Base-by-base conservation (phyloP, 306 rosid species). In the Parietaria judaica region DNA sequence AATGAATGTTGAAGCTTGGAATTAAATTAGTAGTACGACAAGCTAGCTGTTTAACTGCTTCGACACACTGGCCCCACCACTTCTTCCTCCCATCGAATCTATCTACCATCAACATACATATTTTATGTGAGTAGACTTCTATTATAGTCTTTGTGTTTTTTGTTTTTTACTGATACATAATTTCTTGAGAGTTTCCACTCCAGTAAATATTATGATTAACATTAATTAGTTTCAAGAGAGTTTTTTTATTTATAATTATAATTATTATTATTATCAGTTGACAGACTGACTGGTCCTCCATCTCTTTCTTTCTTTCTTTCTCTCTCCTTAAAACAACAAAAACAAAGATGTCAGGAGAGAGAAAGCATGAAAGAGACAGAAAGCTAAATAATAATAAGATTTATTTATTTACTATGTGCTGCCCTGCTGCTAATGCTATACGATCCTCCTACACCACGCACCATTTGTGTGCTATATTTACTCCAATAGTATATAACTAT, bases 281-380 rank as follows among this genome's bases (percentile, higher is more conserved):
- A 68, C 67, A 37, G 54, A 38, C 58, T 74, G 70, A 63, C 66
- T 63, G 57, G 70, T 68, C 78, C 73, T 43, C 63, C 36, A 62
- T 51, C 60, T 58, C 64, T 3, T 6, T 54, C 49, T 36, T 53
- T n/a, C 53, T 51, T 36, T 35, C 36, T 39, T 6, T 8, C 50
- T 58, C 3, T 36, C 14, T 23, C 59, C 5, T 11, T 8, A 49
- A 49, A 49, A 5, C 53, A 11, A 49, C 53, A 7, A 49, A 49
- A 49, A 49, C 15, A 49, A 49, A 49, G 53, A 49, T 7, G 15
- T 4, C 8, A 49, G 15, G 5, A 49, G 53, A 49, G 41, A 34
- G 60, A 56, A 56, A 31, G 44, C 45, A 56, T 56, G 60, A 56
- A 36, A 56, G 60, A 36, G 60, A 56, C 60, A 36, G 60, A 56